Percentiles rank a stretch among this genome's conserved stretches.
Evolutionary conservation across 768 basidiomycete genomes (phyloP).

Genomic region (Nidularia pulvinata): DNA sequence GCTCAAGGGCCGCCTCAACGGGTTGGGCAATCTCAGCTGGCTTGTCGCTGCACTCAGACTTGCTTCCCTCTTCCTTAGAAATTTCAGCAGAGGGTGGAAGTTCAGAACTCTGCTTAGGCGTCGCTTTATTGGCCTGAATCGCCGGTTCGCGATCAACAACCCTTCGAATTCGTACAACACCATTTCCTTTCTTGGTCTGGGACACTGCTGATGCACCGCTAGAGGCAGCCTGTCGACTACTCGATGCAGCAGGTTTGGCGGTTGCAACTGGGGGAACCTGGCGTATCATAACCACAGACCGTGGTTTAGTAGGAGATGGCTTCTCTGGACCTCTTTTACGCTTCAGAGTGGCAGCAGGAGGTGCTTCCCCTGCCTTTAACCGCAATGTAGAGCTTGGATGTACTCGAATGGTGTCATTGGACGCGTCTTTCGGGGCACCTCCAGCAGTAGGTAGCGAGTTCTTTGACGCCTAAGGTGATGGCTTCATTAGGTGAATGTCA

Average conservation of each 20-base stretch:
- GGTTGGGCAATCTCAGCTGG: no score
- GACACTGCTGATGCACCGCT: neutral
- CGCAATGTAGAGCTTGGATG: neutral
- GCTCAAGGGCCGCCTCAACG: no score
- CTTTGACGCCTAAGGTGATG: no score
- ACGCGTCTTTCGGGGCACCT: no score
- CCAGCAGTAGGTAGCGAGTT: no score
- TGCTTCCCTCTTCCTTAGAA: no score
- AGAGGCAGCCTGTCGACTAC: neutral
- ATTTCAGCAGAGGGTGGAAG: neutral
- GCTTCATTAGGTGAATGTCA: no score
- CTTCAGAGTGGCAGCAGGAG: conserved; percentile 24
- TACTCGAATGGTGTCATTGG: neutral
- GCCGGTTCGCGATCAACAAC: conserved; percentile 9
- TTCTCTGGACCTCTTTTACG: conserved; percentile 37
- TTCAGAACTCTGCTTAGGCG: neutral
- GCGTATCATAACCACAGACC: conserved; percentile 20
- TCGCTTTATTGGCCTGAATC: neutral
- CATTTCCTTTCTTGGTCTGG: neutral
- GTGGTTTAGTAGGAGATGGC: conserved; percentile 20
- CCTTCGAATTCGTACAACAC: conserved; percentile 7
- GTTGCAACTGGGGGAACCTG: conserved; percentile 20
- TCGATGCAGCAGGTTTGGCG: conserved; percentile 2
- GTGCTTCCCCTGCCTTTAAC: neutral
- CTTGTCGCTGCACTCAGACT: no score